phyloP scores from a whole-genome alignment of 805 yeast species.

The Suhomyces tanzawaensis region DNA sequence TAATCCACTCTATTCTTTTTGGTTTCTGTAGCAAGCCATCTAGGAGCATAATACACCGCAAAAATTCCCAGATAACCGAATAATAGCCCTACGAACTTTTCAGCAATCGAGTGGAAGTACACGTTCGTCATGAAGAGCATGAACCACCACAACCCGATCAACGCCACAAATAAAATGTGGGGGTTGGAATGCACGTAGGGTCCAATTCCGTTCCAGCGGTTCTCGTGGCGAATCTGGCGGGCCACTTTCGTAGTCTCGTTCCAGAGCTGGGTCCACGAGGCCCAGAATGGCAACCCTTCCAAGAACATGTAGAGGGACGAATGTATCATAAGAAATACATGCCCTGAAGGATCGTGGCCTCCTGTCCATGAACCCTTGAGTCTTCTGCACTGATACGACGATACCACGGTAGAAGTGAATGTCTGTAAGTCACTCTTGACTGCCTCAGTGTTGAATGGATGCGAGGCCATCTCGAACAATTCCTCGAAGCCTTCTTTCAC shows the following conservation, averaged over 20 bases:
- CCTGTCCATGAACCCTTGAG: slow-evolving; percentile 69
- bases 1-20: not conserved
- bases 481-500: slow-evolving; percentile 5
- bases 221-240: not conserved
- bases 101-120: slow-evolving; percentile 78
- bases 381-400: slow-evolving; percentile 35
- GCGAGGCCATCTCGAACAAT: slow-evolving; percentile 10
- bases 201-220: slow-evolving; percentile 1
- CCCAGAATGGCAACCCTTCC: slow-evolving; percentile 50
- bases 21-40: slow-evolving; percentile 13
- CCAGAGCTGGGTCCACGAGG: slow-evolving; percentile 19
- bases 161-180: slow-evolving; percentile 20
- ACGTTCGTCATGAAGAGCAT: slow-evolving; percentile 82
- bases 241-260: slow-evolving; percentile 9
- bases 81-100: slow-evolving; percentile 68
- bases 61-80: slow-evolving; percentile 56
- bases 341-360: slow-evolving; percentile 97
- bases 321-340: slow-evolving; percentile 73
- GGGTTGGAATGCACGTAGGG: slow-evolving; percentile 22
- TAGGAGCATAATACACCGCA: slow-evolving; percentile 43
- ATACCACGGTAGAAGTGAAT: slow-evolving; percentile 13
- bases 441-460: not conserved
- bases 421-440: slow-evolving; percentile 1
- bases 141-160: slow-evolving; percentile 68
- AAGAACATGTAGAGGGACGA: slow-evolving; percentile 63